Base-by-base conservation (phyloP, 768 basidiomycete species). In the Termitomyces sp. region DNA sequence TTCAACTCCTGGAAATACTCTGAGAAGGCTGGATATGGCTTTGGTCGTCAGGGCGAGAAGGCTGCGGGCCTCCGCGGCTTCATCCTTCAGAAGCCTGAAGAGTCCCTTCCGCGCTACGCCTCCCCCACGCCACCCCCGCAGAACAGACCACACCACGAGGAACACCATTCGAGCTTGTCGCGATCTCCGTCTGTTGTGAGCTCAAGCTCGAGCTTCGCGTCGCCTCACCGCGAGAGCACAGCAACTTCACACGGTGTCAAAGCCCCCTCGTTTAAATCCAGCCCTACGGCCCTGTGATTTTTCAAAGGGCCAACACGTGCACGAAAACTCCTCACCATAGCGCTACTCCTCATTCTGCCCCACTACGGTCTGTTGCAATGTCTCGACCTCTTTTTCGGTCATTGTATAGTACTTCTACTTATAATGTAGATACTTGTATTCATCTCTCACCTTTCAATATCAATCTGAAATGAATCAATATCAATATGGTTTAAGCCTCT, bases 21-120 rank as follows among this genome's bases (percentile, higher is more conserved):
- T 2, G 72, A 73, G 56, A 78, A 76, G 67, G 70, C 72, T 54
- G 83, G 84, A 4, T 81, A 83, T 68, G 92, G 93, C 1, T 95
- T 94, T 64, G 93, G 92, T 18, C 78, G 83, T 51, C 89, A 91
- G 67, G 91, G 82, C 22, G 89, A 93, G 78, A 92, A 88, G 74
- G 79, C 79, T 40, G 91, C 91, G 5, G 87, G 79, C 4, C 74
- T 88, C 50, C 82, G 80, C 65, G 90, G 91, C 4, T 86, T 82
- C 70, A 56, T 84, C 36, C 75, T 88, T 62, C 78, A 81, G 47
- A 80, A 72, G 62, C 88, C 88, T 0, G 72, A 74, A 10, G 85
- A 88, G 68, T 76, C 82, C 5, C 76, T 83, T 26, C 78, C 86
- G 2, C 79, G 76, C 40, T 81, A 86, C 62, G 76, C 75, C 7